Base-by-base conservation (phyloP, 495 filamentous ascomycete genomes). In the Cladorrhinum samala region DNA sequence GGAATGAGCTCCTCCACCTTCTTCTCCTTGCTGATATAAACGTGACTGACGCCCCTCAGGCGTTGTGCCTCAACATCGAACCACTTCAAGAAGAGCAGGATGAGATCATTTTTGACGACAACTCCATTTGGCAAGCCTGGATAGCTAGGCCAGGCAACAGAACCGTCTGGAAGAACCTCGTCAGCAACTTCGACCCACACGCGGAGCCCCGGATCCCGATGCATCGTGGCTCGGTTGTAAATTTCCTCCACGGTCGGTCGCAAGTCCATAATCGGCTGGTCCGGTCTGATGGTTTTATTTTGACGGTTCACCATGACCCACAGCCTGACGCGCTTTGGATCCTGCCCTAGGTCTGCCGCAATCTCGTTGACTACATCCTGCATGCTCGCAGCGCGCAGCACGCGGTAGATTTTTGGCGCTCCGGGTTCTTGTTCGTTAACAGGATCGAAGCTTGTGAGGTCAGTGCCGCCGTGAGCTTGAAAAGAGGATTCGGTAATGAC, bases 221-320 rank as follows among this genome's bases (percentile, higher is more conserved):
- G 68, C 16, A 84, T 89, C 0, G 72, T 68, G 0, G 70, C 62
- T 78, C 87, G 60, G 68, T 77, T 57, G 81, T 82, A 52, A 0
- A 87, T 86, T 41, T 94, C 88, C 62, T 96, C 92, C 14, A 96
- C 73, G 5, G 85, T 88, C 69, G 89, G 86, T n/a, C 83, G 76
- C 2, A 79, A 71, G 51, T 93, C 87, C 54, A 77, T 77, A 45
- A 97, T 80, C 3, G 91, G 87, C 44, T 87, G 82, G 64, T 99
- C 93, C 1, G 94, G 93, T 21, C 93, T 81, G 40, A 86, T 85
- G 0, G 93, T 97, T 72, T 95, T 96, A 65, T 99, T 99, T 63
- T 99, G 93, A 9, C 93, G 88, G 61, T 95, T 96, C 0, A 99
- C 94, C 89, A 99, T 95, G 37, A 87, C 83, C 94, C 93, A 97